These are phyloP conservation scores for Stemphylium lycopersici DNA, from an alignment of 2,329 filamentous ascomycete genomes.

Conservation along the genomic window DNA sequence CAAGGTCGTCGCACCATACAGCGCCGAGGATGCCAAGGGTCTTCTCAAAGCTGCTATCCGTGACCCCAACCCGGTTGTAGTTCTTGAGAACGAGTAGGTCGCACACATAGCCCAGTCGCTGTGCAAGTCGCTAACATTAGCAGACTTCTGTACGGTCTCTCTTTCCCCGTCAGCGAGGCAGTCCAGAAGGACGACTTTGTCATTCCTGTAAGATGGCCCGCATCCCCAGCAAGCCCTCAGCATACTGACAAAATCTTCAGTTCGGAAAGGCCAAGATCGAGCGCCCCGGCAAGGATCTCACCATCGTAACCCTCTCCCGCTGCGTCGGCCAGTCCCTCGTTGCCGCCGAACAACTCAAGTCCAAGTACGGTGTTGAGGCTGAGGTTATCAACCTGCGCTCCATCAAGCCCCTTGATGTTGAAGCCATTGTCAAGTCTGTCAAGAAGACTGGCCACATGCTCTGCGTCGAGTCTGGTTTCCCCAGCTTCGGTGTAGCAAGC, in stretches of 20 bases:
- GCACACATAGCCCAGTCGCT: background rate
- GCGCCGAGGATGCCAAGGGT: conserved; percentile 97
- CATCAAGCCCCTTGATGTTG: conserved; percentile 93
- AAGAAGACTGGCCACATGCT: conserved; percentile 98
- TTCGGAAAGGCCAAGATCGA: conserved; percentile 99
- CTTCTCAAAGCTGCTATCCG: conserved; percentile 96
- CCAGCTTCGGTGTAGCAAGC: conserved; percentile 87
- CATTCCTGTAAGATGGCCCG: conserved; percentile 64
- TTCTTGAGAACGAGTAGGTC: conserved; percentile 59
- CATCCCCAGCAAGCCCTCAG: background rate
- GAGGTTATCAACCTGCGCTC: conserved; percentile 99
- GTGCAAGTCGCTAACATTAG: conserved; percentile 32
- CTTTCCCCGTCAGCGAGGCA: conserved; percentile 96
- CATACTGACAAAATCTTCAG: conserved; percentile 37
- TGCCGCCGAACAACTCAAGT: conserved; percentile 89
- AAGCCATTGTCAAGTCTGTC: conserved; percentile 93
- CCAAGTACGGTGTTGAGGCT: conserved; percentile 92
- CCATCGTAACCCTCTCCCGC: conserved; percentile 91
- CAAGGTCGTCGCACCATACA: conserved; percentile 97
- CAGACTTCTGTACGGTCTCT: conserved; percentile 83
- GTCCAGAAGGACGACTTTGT: conserved; percentile 97
- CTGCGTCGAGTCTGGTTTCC: conserved; percentile 93
- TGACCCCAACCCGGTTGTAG: conserved; percentile 95
- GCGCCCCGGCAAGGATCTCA: conserved; percentile 92
- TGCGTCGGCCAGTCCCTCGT: conserved; percentile 90